These are phyloP conservation scores for Hypoxylon crocopeplum DNA, from an alignment of 495 filamentous ascomycete genomes.

Conservation along the genomic window DNA sequence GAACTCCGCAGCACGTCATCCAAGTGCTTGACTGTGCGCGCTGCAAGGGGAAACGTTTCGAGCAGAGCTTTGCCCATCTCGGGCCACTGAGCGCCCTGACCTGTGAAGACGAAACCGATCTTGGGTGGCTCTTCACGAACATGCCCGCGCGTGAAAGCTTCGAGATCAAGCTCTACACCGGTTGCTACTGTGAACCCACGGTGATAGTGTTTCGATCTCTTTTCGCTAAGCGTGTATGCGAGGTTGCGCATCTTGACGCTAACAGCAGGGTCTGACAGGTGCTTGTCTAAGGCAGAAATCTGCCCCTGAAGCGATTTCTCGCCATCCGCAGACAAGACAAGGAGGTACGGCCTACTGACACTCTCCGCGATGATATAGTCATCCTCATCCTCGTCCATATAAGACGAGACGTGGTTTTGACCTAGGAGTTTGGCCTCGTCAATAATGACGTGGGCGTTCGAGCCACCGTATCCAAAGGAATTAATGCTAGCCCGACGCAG, in stretches of 20 bases:
- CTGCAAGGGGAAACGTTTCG: neutral
- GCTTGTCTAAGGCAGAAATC: neutral
- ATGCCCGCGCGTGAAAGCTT: neutral
- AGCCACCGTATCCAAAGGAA: slow-evolving; percentile 62
- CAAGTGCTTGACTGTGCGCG: neutral
- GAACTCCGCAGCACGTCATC: neutral
- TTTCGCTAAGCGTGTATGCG: slow-evolving; percentile 37
- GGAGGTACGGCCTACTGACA: neutral
- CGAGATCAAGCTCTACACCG: neutral
- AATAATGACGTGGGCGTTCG: slow-evolving; percentile 61
- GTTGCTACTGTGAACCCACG: slow-evolving; percentile 21
- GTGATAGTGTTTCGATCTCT: slow-evolving; percentile 30
- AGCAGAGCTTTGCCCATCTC: slow-evolving; percentile 46
- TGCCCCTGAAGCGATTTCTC: neutral
- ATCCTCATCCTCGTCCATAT: neutral
- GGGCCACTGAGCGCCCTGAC: slow-evolving; percentile 55
- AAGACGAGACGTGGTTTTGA: no score
- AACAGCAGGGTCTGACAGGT: slow-evolving; percentile 12
- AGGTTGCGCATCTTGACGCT: slow-evolving; percentile 17
- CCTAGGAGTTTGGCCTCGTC: slow-evolving; percentile 33
- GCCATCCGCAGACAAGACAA: slow-evolving; percentile 36
- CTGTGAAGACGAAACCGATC: slow-evolving; percentile 51
- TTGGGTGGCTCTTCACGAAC: neutral
- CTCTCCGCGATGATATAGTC: neutral
- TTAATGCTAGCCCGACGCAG: slow-evolving; percentile 55